These are phyloP conservation scores for Neurospora sp. DNA, from an alignment of 495 filamentous ascomycete species.

Conservation along the genomic window DNA sequence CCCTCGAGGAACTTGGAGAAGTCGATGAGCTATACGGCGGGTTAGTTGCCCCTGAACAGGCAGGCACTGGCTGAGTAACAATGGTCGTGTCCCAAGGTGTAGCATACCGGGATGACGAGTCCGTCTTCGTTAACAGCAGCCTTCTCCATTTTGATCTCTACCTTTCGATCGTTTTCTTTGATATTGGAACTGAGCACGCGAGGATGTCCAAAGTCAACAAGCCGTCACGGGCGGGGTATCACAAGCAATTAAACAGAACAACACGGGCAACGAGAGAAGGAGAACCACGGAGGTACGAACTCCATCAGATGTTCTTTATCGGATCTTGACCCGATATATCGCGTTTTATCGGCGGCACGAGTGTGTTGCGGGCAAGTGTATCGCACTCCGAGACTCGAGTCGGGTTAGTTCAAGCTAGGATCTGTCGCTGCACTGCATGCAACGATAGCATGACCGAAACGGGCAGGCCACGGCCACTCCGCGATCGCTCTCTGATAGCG, in stretches of 20 bases:
- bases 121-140: constrained; percentile 56
- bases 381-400: background rate
- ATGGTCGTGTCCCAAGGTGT: background rate
- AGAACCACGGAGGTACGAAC: background rate
- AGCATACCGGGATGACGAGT: constrained; percentile 57
- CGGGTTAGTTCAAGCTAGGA: background rate
- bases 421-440: background rate
- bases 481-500: background rate
- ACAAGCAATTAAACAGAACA: background rate
- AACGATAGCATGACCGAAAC: background rate
- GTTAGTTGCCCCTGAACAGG: background rate
- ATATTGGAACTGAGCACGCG: background rate
- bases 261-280: background rate
- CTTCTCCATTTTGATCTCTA: constrained; percentile 26
- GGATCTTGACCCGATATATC: background rate
- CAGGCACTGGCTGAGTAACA: background rate
- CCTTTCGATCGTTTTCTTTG: background rate
- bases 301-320: background rate
- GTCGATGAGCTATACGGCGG: constrained; percentile 61
- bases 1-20: constrained; percentile 66
- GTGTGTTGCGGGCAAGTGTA: background rate
- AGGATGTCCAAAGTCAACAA: background rate
- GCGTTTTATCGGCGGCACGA: background rate
- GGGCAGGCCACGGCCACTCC: background rate
- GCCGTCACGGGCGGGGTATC: background rate